These are phyloP conservation scores for Aspergillus biplanus DNA, from an alignment of 495 filamentous ascomycete species.

Conservation along the genomic window DNA sequence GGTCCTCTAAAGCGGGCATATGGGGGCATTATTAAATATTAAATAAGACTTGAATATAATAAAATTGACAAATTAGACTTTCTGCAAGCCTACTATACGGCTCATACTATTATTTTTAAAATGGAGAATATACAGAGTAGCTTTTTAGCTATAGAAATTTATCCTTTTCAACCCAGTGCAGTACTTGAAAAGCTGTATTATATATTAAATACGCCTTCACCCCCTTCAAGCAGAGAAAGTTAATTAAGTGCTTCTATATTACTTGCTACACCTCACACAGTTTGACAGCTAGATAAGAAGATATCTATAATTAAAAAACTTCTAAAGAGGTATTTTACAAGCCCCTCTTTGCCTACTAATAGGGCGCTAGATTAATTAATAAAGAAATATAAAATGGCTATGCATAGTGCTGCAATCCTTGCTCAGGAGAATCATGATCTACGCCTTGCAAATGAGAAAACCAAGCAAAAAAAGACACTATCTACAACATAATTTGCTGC, in stretches of 20 bases:
- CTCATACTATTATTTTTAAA: neutral
- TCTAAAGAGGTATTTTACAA: neutral
- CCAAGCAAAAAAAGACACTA: constrained; percentile 1
- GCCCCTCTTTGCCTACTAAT: neutral
- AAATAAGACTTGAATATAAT: neutral
- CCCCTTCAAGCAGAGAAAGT: neutral
- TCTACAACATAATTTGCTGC: too few relatives aligned
- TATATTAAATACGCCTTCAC: neutral
- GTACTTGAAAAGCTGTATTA: neutral
- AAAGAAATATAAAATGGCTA: too few relatives aligned
- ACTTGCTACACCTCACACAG: neutral
- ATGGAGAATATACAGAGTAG: neutral
- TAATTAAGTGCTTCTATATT: neutral
- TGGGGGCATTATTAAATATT: neutral
- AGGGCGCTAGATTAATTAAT: neutral
- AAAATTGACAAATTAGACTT: too few relatives aligned
- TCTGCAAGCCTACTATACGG: neutral
- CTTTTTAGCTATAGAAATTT: neutral
- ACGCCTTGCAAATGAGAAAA: constrained; percentile 3
- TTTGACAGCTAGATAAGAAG: neutral
- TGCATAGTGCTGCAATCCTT: neutral
- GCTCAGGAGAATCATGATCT: neutral
- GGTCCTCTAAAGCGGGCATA: neutral
- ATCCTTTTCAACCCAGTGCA: neutral
- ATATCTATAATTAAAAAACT: neutral